Base-by-base conservation (phyloP, 176 grass and related monocot genomes). In the Carex littledalei region DNA sequence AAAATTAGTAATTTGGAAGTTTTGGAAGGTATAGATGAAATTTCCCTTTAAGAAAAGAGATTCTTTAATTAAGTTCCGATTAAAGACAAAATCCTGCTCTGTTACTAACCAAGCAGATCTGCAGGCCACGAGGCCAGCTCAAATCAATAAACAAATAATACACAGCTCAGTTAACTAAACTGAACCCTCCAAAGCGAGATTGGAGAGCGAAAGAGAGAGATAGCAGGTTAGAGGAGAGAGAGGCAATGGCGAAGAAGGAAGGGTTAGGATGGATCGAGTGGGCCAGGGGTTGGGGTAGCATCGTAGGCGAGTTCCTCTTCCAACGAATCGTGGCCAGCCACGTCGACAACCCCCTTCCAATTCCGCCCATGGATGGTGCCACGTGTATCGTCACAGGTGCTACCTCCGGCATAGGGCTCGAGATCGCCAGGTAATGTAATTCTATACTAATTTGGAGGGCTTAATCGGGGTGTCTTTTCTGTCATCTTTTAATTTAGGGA, bases 311-410 rank as follows among this genome's bases (percentile, higher is more conserved):
- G 90, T 99, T 99, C 87, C 50, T 99, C 62, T 95, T 99, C 90
- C 93, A 99, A 89, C 91, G 96, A 77, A 99, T 99, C 88, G 93
- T 89, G 16, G 96, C 96, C 54, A 99, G 96, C 91, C 91, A 95
- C 83, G 87, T 99, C 9, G 87, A 94, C 65, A 95, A 95, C 61
- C 96, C 96, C 20, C 86, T 99, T 54, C 80, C 89, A 13, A 55
- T 99, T 41, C 90, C 93, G 43, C 96, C 88, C 29, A 91, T 99
- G 18, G 90, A 95, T 2, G 96, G 91, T 52, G 70, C 89, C 84
- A 94, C 93, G 84, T n/a, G 86, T 79, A 15, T 94, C 63, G 89
- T 95, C 80, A 99, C 93, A 41, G 93, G 96, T 60, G 91, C 91
- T 85, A 99, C 96, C 87, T 95, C 93, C 73, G 96, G 96, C 74